A percentile compares a stretch with the other conserved stretches of the same genome.
Evolutionary conservation across 768 basidiomycete genomes (phyloP).

Genomic region (Lactarius deliciosus): DNA sequence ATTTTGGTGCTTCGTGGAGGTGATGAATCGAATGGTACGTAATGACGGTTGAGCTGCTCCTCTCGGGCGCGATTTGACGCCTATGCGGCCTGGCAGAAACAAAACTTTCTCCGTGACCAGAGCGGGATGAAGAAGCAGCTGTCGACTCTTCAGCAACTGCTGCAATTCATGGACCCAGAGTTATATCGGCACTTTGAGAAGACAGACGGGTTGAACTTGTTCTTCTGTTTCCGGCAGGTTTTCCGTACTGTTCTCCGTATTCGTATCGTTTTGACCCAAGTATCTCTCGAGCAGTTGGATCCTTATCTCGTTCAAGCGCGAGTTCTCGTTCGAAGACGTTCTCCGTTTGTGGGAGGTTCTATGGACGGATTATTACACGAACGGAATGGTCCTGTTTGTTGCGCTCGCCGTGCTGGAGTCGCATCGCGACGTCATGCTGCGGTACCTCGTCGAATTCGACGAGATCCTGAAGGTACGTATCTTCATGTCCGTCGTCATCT

Average conservation of each 20-base stretch:
- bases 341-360: conserved; percentile 90
- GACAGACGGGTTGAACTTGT: conserved; percentile 85
- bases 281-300: conserved; percentile 61
- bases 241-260: neutral
- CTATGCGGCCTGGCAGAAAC: conserved; percentile 54
- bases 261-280: neutral
- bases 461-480: conserved; percentile 66
- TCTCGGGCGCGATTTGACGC: neutral
- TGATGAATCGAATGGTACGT: conserved; percentile 93
- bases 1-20: conserved; percentile 94
- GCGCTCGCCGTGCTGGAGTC: conserved; percentile 93
- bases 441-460: conserved; percentile 95
- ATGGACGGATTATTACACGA: conserved; percentile 90
- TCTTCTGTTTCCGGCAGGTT: conserved; percentile 94
- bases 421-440: conserved; percentile 91
- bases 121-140: conserved; percentile 97
- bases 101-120: conserved; percentile 94
- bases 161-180: conserved; percentile 94
- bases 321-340: conserved; percentile 91
- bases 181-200: conserved; percentile 90
- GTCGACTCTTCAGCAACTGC: conserved; percentile 83
- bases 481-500: neutral
- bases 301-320: conserved; percentile 92
- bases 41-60: neutral
- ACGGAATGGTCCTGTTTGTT: conserved; percentile 86